Evolutionary conservation across 176 grass and related monocot species (phyloP), one percentile per base, ranked within the genome.

Genomic region (Puya raimondii): DNA sequence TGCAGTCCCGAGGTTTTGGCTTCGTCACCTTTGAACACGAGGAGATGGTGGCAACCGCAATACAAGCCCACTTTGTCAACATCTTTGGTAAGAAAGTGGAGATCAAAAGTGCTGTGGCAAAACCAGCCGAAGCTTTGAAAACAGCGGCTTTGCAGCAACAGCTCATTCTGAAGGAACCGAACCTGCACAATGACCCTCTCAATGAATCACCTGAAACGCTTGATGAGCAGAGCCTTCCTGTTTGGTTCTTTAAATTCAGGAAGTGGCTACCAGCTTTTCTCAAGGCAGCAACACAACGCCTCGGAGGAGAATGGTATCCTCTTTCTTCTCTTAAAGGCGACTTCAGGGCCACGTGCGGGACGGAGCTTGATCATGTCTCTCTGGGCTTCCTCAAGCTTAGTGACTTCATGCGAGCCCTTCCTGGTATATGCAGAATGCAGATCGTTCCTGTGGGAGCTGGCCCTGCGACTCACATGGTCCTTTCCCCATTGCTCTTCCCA

Each of bases 381-480:
- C 74, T 88, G 78, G 86, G 81, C 59, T 88, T 84, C 76, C 86
- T 74, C 65, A 84, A 88, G 78, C 81, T 88, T 18, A 88, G 86
- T 10, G 81, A 88, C 12, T 88, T 88, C 72, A 81, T 88, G 53
- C 70, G 78, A 47, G 83, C 86, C 59, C 81, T 88, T 52, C 86
- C 86, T 27, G 81, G 86, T 21, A 81, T 88, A 61, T 88, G 86
- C 78, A 84, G 81, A 71, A 84, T 88, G 78, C 67, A 74, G 77
- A 68, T 81, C 49, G 74, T 84, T 50, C 86, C 86, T 23, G 86
- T 78, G 47, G 86, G 74, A 53, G 64, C 52, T 71, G 86, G 81
- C 25, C 81, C 78, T 75, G 81, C 86, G 59, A 88, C 86, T 16
- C 81, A 84, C 74, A 78, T 88, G 81, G 70, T 88, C 53, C 86